phyloP scores from a whole-genome alignment of 805 yeast genomes.

The Sugiyamaella chiloensis region DNA sequence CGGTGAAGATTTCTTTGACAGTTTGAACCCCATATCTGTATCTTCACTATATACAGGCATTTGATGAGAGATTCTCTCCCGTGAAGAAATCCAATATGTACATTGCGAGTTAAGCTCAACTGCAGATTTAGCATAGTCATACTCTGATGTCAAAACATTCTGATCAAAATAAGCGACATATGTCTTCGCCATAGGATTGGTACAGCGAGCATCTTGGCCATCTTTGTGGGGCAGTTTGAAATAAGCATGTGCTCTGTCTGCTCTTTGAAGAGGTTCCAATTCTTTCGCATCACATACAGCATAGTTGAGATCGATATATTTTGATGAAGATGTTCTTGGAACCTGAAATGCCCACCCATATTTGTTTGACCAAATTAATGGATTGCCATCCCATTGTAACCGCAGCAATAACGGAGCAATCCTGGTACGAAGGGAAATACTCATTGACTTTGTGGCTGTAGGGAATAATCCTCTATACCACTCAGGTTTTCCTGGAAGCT shows the following conservation, averaged over 20 bases:
- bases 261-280: conserved; percentile 27
- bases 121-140: conserved; percentile 71
- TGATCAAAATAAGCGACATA: conserved; percentile 70
- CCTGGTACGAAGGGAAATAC: conserved; percentile 68
- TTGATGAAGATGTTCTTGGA: conserved; percentile 29
- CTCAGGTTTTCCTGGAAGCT: conserved; percentile 84
- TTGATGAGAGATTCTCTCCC: conserved; percentile 80
- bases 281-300: conserved; percentile 21
- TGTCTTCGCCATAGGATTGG: conserved; percentile 72
- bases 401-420: conserved; percentile 71
- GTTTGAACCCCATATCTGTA: conserved; percentile 24
- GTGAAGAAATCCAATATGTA: conserved; percentile 89
- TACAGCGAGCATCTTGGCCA: conserved; percentile 71
- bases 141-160: conserved; percentile 67
- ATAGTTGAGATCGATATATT: conserved; percentile 39
- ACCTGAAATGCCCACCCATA: conserved; percentile 89
- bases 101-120: conserved; percentile 72
- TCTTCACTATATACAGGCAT: conserved; percentile 64
- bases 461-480: conserved; percentile 74
- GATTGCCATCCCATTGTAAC: conserved; percentile 80
- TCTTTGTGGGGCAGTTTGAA: conserved; percentile 88
- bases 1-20: conserved; percentile 1
- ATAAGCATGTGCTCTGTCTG: conserved; percentile 32
- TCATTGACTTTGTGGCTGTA: conserved; percentile 42
- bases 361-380: conserved; percentile 73